Evolutionary conservation across 2,329 filamentous ascomycete genomes (phyloP).

Genomic region (Trichoderma afroharzianum): DNA sequence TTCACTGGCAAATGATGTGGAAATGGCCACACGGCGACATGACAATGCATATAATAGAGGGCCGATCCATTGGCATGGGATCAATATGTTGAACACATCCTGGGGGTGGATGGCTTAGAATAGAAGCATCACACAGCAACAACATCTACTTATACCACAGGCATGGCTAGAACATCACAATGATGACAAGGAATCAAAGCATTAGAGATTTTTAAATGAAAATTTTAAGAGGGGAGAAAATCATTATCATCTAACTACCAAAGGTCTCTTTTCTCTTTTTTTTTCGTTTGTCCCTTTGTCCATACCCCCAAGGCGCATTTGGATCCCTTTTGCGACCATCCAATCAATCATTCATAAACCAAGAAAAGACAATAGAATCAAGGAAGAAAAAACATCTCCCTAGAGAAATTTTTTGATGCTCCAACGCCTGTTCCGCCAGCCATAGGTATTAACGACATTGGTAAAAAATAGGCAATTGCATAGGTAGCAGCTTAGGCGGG

Average conservation of each 20-base stretch:
- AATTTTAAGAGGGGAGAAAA: constrained; percentile 53
- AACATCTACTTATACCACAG: background rate
- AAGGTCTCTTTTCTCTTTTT: constrained; percentile 35
- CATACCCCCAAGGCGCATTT: constrained; percentile 39
- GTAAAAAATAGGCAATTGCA: constrained; percentile 36
- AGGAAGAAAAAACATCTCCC: constrained; percentile 30
- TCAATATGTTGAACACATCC: constrained; percentile 21
- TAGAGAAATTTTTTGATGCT: constrained; percentile 45
- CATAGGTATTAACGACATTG: constrained; percentile 45
- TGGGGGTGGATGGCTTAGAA: constrained; percentile 22
- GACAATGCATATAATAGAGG: background rate
- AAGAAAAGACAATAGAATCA: constrained; percentile 10
- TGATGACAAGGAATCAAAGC: background rate
- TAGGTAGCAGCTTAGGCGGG: constrained; percentile 35
- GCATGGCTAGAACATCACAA: background rate
- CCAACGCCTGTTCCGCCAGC: constrained; percentile 48
- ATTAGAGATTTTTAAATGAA: constrained; percentile 7
- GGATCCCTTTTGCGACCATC: constrained; percentile 39
- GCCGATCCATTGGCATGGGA: constrained; percentile 18
- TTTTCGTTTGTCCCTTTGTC: constrained; percentile 31
- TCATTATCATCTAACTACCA: constrained; percentile 48
- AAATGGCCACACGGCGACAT: background rate
- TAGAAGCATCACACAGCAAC: background rate
- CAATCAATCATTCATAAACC: constrained; percentile 47
- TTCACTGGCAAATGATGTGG: background rate